These are phyloP conservation scores for Aspergillus hancockii DNA, from an alignment of 495 filamentous ascomycete species.

Conservation along the genomic window DNA sequence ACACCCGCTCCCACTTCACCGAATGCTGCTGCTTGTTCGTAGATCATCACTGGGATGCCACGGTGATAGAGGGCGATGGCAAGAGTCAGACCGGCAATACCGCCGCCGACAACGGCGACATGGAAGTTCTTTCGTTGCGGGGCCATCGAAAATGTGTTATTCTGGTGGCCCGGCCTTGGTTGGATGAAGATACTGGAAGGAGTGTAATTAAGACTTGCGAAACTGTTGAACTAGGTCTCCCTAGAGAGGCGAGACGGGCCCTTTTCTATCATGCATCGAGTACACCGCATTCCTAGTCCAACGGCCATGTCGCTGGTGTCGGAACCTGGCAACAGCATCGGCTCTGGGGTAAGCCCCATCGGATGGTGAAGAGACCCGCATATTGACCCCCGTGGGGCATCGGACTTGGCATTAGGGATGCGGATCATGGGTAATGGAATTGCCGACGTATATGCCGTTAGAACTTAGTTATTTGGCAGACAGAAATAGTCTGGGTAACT, in stretches of 20 bases:
- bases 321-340: conserved; percentile 16
- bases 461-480: neutral
- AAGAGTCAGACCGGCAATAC: conserved; percentile 37
- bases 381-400: conserved; percentile 10
- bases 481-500: neutral
- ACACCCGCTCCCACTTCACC: conserved; percentile 64
- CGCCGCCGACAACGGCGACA: conserved; percentile 42
- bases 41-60: conserved; percentile 48
- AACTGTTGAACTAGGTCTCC: no score
- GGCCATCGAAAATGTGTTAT: conserved; percentile 10
- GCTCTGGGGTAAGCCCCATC: conserved; percentile 22
- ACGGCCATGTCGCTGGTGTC: conserved; percentile 11
- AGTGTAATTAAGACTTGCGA: neutral
- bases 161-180: neutral
- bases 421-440: neutral
- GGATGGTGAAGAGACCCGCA: conserved; percentile 11
- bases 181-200: neutral
- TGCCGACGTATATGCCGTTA: neutral
- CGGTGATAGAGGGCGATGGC: conserved; percentile 35
- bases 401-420: conserved; percentile 4
- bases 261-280: conserved; percentile 2
- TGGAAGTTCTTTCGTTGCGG: conserved; percentile 24
- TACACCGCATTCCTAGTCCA: neutral
- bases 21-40: conserved; percentile 52
- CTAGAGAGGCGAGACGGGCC: neutral